phyloP scores from a whole-genome alignment of 108 stramenopile species.

The Nitzschia sp. region DNA sequence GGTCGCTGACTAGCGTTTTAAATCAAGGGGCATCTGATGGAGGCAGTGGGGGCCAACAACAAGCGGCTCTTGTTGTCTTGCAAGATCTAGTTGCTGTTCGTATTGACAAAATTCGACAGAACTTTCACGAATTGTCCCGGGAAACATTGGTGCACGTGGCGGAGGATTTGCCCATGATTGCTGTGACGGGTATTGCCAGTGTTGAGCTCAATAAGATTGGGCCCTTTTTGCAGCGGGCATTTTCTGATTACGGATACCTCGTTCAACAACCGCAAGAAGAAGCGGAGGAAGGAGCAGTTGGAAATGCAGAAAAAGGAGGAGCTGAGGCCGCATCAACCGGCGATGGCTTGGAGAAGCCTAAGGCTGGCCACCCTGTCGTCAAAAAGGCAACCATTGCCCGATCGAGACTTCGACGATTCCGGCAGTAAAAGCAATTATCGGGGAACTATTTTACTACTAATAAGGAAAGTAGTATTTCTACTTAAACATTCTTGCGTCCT shows the following conservation, averaged over 20 bases:
- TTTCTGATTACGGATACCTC: constrained; percentile 40
- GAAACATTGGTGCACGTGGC: constrained; percentile 32
- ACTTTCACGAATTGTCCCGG: constrained; percentile 67
- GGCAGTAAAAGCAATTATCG: neutral
- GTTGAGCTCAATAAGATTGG: constrained; percentile 71
- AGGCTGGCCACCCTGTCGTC: neutral
- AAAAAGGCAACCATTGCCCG: constrained; percentile 17
- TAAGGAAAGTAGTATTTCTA: neutral
- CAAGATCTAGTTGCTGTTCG: constrained; percentile 73
- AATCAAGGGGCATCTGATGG: constrained; percentile 11
- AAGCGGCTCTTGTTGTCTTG: constrained; percentile 50
- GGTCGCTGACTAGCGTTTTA: constrained; percentile 29
- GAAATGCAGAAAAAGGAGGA: neutral
- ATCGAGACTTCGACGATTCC: constrained; percentile 14
- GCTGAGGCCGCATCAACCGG: neutral
- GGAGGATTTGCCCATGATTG: constrained; percentile 39
- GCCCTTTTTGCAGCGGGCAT: constrained; percentile 62
- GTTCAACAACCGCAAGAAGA: neutral
- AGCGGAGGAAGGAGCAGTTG: neutral
- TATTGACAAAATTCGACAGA: constrained; percentile 74
- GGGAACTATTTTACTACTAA: neutral
- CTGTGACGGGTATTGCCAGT: constrained; percentile 78
- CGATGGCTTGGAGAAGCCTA: neutral
- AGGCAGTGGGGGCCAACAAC: constrained; percentile 37
- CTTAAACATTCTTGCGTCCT: neutral